phyloP scores from a whole-genome alignment of 1,284 basidiomycete species.

The Malassezia yamatoensis region DNA sequence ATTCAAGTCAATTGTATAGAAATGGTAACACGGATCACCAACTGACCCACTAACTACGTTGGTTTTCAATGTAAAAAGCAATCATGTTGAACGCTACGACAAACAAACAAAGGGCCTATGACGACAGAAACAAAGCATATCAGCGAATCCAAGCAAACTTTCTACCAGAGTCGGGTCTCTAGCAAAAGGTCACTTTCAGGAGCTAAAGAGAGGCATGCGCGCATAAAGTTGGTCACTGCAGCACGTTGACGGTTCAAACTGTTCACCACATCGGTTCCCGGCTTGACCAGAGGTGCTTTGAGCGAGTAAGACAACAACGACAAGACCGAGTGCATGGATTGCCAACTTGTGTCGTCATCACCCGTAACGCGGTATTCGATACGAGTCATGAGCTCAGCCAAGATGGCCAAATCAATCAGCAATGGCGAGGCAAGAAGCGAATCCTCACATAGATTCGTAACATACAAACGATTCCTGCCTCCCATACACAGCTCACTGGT shows the following conservation, averaged over 20 bases:
- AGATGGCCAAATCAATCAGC: constrained; percentile 84
- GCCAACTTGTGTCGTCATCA: constrained; percentile 24
- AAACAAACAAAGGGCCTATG: neutral
- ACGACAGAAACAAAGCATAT: constrained; percentile 1
- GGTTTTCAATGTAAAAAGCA: neutral
- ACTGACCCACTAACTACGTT: too few relatives aligned
- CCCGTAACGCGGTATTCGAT: constrained; percentile 58
- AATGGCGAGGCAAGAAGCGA: constrained; percentile 90
- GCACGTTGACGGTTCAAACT: constrained; percentile 86
- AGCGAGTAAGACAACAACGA: constrained; percentile 51
- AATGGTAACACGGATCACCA: too few relatives aligned
- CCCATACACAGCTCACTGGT: constrained; percentile 71
- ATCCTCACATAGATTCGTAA: constrained; percentile 56
- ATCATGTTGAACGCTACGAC: neutral
- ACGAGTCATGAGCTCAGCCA: constrained; percentile 87
- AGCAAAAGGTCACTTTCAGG: constrained; percentile 44
- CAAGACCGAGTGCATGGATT: constrained; percentile 45
- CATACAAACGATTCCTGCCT: constrained; percentile 50
- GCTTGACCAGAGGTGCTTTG: constrained; percentile 95
- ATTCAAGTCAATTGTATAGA: neutral
- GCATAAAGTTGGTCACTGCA: constrained; percentile 82
- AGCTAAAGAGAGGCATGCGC: constrained; percentile 49
- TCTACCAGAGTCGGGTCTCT: constrained; percentile 39
- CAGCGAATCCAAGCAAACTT: neutral
- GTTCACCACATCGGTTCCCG: constrained; percentile 87